Base-by-base conservation (phyloP, 768 basidiomycete species). In the Hygrocybe punicea region DNA sequence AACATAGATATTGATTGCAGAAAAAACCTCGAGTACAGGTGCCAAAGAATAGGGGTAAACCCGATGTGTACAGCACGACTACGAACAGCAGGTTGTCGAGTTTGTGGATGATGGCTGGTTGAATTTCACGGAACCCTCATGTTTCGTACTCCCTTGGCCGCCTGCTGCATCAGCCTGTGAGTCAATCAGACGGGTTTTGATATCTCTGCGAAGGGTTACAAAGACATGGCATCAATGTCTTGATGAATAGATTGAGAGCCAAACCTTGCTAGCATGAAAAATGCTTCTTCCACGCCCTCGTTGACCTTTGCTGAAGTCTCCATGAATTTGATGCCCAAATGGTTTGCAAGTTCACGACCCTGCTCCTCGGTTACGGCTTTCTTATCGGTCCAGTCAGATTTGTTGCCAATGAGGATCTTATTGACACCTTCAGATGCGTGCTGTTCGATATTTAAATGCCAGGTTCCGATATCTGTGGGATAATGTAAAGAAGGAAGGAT, bases 361-460 rank as follows among this genome's bases (percentile, higher is more conserved):
- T 94, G 91, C 67, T 93, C 90, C 70, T 90, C 86, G 4, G 92
- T 87, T 56, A 99, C 91, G 13, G 86, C 89, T 62, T 89, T 85
- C 78, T 97, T 98, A 74, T 98, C 96, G 55, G 87, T 85, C 93
- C 95, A 97, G 73, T 99, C 97, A 44, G 91, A 98, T 74, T 99
- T 99, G 80, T 99, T 99, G 37, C 97, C 97, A 62, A 98, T 91
- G 52, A 98, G 85, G 59, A 99, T 92, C 84, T 98, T 98, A 85
- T 98, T 98, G 62, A 98, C 97, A 36, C 93, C 94, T 63, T 98
- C 93, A 1, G 96, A 97, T 36, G 97, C 97, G 70, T 98, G 95
- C 70, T 98, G 96, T 74, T 98, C 97, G 62, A 98, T 94, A 71
- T 98, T 98, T 35, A 88, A 76, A 73, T 98, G 92, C 97, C 97